Percentiles rank a stretch among this genome's conserved stretches.
Evolutionary conservation across 768 basidiomycete species (phyloP).

Genomic region (Punctularia strigosozonata): DNA sequence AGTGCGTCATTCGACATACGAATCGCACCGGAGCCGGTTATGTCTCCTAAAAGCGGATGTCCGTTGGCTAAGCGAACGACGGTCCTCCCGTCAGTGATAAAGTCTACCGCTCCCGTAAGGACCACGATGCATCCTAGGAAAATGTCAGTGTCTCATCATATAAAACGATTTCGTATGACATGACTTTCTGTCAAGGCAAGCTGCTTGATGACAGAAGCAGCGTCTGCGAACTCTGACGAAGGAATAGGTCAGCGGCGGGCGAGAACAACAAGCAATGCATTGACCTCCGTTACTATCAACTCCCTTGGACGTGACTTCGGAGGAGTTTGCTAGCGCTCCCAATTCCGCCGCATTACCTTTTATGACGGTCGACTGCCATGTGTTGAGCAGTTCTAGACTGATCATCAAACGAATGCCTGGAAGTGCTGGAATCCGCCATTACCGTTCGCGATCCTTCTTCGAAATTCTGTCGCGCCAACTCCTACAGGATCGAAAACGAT

Average conservation of each 20-base stretch:
- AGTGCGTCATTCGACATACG: no score
- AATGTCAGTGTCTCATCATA: not conserved
- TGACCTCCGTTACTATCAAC: conserved; percentile 84
- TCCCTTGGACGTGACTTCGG: conserved; percentile 68
- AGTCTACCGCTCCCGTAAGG: conserved; percentile 72
- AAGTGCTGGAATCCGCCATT: not conserved
- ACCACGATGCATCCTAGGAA: conserved; percentile 67
- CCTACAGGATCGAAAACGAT: conserved; percentile 90
- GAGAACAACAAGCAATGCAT: no score
- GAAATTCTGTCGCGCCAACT: conserved; percentile 68
- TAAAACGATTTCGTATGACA: conserved; percentile 13
- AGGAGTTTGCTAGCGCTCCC: conserved; percentile 61
- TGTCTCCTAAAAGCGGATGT: conserved; percentile 54
- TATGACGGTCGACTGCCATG: conserved; percentile 83
- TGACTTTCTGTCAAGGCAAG: conserved; percentile 68
- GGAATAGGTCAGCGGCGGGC: no score
- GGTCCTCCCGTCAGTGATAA: conserved; percentile 67
- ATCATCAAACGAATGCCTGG: not conserved
- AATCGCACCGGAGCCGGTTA: conserved; percentile 88
- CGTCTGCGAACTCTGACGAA: conserved; percentile 67
- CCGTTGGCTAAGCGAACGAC: conserved; percentile 72
- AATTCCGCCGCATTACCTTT: conserved; percentile 93
- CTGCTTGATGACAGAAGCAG: conserved; percentile 51
- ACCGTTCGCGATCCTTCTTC: conserved; percentile 54
- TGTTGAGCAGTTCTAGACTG: conserved; percentile 47